Conservation (phyloP, 177 flowering plant genomes). For the Telopea speciosissima region DNA sequence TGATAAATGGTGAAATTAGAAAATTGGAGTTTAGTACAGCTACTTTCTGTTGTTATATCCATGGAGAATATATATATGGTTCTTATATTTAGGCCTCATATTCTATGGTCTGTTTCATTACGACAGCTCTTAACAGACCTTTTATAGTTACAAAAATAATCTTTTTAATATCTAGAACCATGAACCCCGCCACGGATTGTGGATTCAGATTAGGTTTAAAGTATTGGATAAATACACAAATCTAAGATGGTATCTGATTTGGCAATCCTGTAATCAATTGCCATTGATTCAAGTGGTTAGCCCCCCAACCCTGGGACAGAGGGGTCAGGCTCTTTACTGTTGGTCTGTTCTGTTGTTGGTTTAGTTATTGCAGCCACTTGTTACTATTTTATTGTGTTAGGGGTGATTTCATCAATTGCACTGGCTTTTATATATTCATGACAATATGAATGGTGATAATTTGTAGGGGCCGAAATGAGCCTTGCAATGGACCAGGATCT, state of each 20-base stretch:
- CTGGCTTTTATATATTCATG: not conserved
- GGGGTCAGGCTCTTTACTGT: too few relatives aligned
- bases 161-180: too few relatives aligned
- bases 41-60: not conserved
- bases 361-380: not conserved
- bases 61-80: too few relatives aligned
- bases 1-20: not conserved
- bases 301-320: too few relatives aligned
- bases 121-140: too few relatives aligned
- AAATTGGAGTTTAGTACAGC: not conserved
- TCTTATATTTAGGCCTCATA: too few relatives aligned
- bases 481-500: slow-evolving; percentile 22
- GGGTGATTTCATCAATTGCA: not conserved
- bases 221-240: too few relatives aligned
- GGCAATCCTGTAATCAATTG: too few relatives aligned
- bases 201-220: not conserved
- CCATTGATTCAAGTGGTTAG: too few relatives aligned
- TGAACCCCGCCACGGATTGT: not conserved
- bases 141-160: too few relatives aligned
- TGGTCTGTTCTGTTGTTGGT: not conserved
- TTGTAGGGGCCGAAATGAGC: slow-evolving; percentile 24
- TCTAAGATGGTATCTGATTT: too few relatives aligned
- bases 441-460: slow-evolving; percentile 3
- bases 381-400: not conserved
- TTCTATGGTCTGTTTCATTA: too few relatives aligned